Evolutionary conservation across 2,329 filamentous ascomycete genomes (phyloP).

Genomic region (Myriosclerotinia scirpicola): DNA sequence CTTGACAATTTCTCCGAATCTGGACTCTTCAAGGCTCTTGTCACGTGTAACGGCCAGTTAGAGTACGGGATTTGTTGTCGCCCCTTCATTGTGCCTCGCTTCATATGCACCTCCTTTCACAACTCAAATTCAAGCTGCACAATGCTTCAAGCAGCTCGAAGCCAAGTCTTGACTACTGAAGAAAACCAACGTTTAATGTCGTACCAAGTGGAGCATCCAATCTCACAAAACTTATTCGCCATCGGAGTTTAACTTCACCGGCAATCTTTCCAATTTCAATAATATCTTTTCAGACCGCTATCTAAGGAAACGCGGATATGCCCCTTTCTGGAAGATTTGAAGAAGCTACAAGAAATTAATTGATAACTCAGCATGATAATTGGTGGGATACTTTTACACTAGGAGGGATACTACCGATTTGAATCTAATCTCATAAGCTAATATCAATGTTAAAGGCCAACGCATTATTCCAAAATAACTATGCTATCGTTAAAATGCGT

Average conservation of each 20-base stretch:
- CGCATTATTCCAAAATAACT: conserved; percentile 3
- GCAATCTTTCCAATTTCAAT: background rate
- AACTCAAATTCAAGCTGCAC: background rate
- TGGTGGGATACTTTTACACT: background rate
- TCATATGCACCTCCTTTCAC: background rate
- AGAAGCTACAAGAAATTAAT: conserved; percentile 1
- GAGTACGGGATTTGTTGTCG: background rate
- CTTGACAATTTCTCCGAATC: background rate
- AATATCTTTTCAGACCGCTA: conserved; percentile 13
- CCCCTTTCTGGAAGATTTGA: conserved; percentile 19
- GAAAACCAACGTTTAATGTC: background rate
- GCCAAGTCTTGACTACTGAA: background rate
- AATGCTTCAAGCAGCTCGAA: background rate
- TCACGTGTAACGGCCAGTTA: background rate
- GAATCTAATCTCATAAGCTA: background rate
- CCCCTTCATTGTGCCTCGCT: conserved; percentile 13
- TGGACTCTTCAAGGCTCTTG: background rate
- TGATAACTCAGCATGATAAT: background rate
- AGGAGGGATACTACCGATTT: conserved; percentile 16
- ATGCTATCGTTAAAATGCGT: background rate
- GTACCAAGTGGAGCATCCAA: conserved; percentile 13
- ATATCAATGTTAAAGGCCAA: conserved; percentile 9
- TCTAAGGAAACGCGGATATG: background rate
- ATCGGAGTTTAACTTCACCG: conserved; percentile 4
- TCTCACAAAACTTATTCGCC: conserved; percentile 1